Evolutionary conservation across 192 early-diverging fungal genomes (phyloP).

Genomic region (Backusella tarrabulga): DNA sequence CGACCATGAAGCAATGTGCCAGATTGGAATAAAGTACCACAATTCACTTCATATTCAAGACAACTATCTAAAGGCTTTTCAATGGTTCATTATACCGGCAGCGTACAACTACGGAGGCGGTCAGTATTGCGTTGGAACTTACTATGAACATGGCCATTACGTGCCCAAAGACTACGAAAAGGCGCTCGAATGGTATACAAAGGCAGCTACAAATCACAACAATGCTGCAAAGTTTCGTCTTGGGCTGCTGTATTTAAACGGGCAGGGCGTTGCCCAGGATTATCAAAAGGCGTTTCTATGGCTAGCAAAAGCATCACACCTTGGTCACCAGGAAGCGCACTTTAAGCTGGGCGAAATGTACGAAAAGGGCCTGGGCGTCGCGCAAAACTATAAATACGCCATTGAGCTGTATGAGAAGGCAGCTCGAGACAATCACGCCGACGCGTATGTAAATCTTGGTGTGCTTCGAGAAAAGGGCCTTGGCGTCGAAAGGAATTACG

Average conservation of each 20-base stretch:
- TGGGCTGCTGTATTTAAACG: slow-evolving; percentile 24
- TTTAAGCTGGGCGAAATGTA: background rate
- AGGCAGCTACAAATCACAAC: background rate
- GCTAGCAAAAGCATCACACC: slow-evolving; percentile 8
- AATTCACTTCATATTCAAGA: background rate
- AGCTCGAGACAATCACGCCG: background rate
- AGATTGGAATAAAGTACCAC: slow-evolving; percentile 1
- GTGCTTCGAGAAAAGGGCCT: background rate
- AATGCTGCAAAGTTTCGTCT: background rate
- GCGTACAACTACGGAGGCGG: background rate
- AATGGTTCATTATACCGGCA: background rate
- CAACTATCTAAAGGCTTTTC: background rate
- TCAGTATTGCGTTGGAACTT: background rate
- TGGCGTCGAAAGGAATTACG: background rate
- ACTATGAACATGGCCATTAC: background rate
- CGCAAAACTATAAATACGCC: background rate
- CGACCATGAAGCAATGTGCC: slow-evolving; percentile 1
- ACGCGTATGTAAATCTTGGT: background rate
- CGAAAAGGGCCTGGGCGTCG: background rate
- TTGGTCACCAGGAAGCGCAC: background rate
- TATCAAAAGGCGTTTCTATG: slow-evolving; percentile 20
- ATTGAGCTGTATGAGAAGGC: background rate
- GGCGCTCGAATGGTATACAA: background rate
- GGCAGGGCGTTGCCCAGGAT: slow-evolving; percentile 12
- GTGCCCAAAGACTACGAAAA: background rate